These are phyloP conservation scores for Trypanosoma avium DNA, from an alignment of 208 protist species.

Conservation along the genomic window DNA sequence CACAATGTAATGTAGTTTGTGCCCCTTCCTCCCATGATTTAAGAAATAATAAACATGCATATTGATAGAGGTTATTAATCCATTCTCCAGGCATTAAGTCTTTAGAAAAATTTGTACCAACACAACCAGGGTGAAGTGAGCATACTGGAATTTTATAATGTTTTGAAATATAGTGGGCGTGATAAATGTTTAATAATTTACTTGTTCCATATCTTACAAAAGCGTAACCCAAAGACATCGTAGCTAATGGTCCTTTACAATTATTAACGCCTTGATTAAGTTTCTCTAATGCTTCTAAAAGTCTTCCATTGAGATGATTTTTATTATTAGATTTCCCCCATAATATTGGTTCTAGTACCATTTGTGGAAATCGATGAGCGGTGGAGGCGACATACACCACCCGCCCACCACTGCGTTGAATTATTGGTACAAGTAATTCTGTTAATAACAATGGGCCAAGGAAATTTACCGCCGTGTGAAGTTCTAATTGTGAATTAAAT, in stretches of 20 bases:
- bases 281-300: constrained; percentile 54
- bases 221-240: constrained; percentile 21
- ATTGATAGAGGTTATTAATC: constrained; percentile 31
- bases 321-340: neutral
- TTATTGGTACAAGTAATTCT: constrained; percentile 72
- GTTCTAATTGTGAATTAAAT: constrained; percentile 53
- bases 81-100: constrained; percentile 37
- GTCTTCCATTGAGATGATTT: constrained; percentile 35
- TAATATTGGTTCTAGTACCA: constrained; percentile 34
- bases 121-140: constrained; percentile 81
- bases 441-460: constrained; percentile 81
- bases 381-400: constrained; percentile 83
- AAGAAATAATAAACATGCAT: constrained; percentile 47
- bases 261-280: constrained; percentile 55
- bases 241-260: constrained; percentile 39
- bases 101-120: constrained; percentile 68
- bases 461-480: constrained; percentile 86
- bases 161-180: constrained; percentile 73
- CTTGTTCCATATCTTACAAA: constrained; percentile 84
- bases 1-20: constrained; percentile 86
- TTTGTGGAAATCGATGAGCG: constrained; percentile 72
- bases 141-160: constrained; percentile 57
- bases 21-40: constrained; percentile 76
- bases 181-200: constrained; percentile 86
- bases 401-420: constrained; percentile 68